Percentiles rank a stretch among this genome's conserved stretches.
Evolutionary conservation across 2,329 filamentous ascomycete genomes (phyloP).

Genomic region (Hymenotorrendiella dingleyae): DNA sequence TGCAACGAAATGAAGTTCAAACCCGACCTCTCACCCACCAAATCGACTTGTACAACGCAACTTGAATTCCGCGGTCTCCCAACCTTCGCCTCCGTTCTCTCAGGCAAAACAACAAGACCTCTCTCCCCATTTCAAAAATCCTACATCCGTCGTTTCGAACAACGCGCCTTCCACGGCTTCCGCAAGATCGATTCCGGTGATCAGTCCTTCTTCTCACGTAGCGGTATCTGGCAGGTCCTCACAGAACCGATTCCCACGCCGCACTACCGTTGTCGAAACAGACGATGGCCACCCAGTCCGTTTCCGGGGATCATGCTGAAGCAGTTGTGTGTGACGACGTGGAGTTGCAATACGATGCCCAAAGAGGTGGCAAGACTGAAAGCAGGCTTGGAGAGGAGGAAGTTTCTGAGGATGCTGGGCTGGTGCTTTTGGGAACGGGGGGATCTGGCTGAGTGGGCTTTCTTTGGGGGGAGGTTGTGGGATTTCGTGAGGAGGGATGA

Average conservation of each 20-base stretch:
- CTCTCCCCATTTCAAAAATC: background rate
- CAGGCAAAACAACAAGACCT: too few relatives aligned
- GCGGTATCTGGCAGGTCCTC: background rate
- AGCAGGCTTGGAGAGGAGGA: background rate
- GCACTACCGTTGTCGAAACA: background rate
- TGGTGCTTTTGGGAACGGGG: conserved; percentile 3
- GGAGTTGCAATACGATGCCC: background rate
- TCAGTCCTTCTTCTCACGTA: background rate
- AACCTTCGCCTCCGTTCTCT: background rate
- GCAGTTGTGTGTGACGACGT: background rate
- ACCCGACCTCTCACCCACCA: background rate
- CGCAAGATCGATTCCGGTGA: background rate
- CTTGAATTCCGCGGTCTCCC: background rate
- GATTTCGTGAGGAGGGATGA: background rate
- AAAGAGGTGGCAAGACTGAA: background rate
- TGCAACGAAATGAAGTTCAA: background rate
- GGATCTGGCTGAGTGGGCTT: conserved; percentile 1
- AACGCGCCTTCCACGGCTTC: conserved; percentile 1
- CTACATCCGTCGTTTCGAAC: background rate
- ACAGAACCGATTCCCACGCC: background rate
- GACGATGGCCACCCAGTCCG: background rate
- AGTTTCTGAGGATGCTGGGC: background rate
- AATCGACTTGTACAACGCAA: background rate
- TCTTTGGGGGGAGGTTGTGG: background rate
- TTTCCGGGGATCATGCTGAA: conserved; percentile 1